Evolutionary conservation across 2,329 filamentous ascomycete species (phyloP), one percentile per base, ranked within the genome.

Genomic region (Aspergillus sclerotialis): DNA sequence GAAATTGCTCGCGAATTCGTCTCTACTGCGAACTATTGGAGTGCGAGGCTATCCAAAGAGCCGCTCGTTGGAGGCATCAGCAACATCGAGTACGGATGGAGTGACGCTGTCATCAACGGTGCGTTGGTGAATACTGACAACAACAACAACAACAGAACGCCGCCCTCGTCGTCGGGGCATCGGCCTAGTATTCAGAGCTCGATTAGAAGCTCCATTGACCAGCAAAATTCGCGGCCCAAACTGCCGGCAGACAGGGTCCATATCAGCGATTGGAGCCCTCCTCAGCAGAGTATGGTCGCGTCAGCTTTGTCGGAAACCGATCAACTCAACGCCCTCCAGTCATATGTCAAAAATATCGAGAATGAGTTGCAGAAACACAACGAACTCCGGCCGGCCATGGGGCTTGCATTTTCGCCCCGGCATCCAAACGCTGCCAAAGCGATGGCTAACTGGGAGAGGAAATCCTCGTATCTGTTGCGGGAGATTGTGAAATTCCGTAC

Each of bases 61-160:
- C 92, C 92, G 2, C 69, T 98, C 19, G 77, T 90, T 21, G 92
- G 92, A 37, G 90, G 89, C 37, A 84, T 98, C 48, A 94, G 86
- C 63, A 98, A 95, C 58, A 84, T 96, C 48, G 92, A 98, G 60
- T 96, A 95, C 54, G 92, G 92, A 34, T 98, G 92, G 92, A 85
- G 87, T 48, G 87, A 94, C 26, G 70, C 73, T 13, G 80, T 95
- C 40, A 80, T 95, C 50, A 78, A 78, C 44, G 84, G 84, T 46
- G 86, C 93, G 12, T 68, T 77, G 24, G 76, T 94, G 45, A 79
- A 64, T 32, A 40, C 77, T 47, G 59, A 69, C 30, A 45, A 45
- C 37, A 37, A 57, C 36, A 43, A 69, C 30, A 45, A 45, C 37
- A 37, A 57, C 36, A 43, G 48, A 32, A 55, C 59, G 10, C 45